A percentile compares a stretch with the other conserved stretches of the same genome.
phyloP scores from a whole-genome alignment of 768 basidiomycete genomes.

The Macrolepiota albuminosa region DNA sequence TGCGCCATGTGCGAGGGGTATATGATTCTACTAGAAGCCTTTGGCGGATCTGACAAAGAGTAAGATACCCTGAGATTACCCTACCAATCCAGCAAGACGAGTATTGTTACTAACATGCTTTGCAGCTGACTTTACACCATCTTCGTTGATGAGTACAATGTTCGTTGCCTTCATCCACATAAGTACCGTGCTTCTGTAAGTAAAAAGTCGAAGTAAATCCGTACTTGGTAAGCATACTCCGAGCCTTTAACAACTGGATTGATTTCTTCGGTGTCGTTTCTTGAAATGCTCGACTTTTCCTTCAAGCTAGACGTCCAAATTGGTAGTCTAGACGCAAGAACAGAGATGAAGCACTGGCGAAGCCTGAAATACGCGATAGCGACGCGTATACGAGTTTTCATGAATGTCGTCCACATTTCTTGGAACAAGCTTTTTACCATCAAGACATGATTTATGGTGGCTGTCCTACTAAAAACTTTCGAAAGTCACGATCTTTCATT shows the following conservation, averaged over 20 bases:
- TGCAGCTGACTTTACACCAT: slow-evolving; percentile 64
- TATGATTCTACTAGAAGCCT: slow-evolving; percentile 62
- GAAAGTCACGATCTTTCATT: background rate
- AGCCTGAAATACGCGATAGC: background rate
- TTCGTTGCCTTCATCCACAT: slow-evolving; percentile 43
- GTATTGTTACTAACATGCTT: slow-evolving; percentile 43
- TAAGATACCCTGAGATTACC: slow-evolving; percentile 1
- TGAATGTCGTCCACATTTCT: background rate
- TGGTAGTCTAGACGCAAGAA: slow-evolving; percentile 1
- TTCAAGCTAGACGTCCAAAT: slow-evolving; percentile 1
- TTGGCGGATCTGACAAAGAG: slow-evolving; percentile 47
- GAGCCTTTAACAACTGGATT: slow-evolving; percentile 63
- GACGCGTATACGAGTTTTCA: background rate
- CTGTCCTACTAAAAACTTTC: background rate
- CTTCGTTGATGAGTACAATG: slow-evolving; percentile 53
- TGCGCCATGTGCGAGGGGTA: slow-evolving; percentile 78
- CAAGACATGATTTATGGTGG: background rate
- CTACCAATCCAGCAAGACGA: slow-evolving; percentile 1
- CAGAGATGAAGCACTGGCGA: background rate
- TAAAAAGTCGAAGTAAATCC: slow-evolving; percentile 10
- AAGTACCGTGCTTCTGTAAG: background rate
- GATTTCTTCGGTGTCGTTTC: slow-evolving; percentile 16
- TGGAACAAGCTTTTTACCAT: background rate
- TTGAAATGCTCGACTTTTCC: slow-evolving; percentile 25
- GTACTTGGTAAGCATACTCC: slow-evolving; percentile 53